Evolutionary conservation across 139 green algal genomes (phyloP).

Genomic region (Chlamydomonas sp.): DNA sequence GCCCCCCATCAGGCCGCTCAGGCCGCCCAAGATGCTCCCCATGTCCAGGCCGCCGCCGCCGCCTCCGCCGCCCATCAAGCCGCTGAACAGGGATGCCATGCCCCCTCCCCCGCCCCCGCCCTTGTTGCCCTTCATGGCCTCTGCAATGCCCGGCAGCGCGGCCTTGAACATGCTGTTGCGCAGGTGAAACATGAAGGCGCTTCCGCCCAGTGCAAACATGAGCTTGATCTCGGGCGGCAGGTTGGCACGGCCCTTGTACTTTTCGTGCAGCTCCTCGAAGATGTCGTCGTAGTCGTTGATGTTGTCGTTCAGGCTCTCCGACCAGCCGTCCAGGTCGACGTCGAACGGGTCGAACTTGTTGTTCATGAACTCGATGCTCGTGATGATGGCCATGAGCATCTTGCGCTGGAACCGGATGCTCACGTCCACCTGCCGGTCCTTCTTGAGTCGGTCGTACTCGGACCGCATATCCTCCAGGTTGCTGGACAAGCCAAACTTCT

Average conservation of each 20-base stretch:
- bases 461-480: constrained; percentile 14
- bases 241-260: constrained; percentile 5
- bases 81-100: no score
- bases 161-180: constrained; percentile 12
- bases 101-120: no score
- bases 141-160: neutral
- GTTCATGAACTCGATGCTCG: constrained; percentile 20
- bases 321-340: constrained; percentile 21
- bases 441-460: constrained; percentile 6
- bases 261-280: constrained; percentile 19
- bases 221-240: constrained; percentile 21
- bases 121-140: neutral
- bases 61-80: no score
- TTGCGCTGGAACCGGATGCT: constrained; percentile 10
- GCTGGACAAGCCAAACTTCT: constrained; percentile 7
- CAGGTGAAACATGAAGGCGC: constrained; percentile 18
- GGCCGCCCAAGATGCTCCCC: no score
- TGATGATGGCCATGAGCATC: neutral
- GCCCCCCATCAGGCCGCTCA: no score
- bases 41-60: no score
- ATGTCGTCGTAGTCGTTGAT: constrained; percentile 15
- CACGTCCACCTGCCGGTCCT: constrained; percentile 3
- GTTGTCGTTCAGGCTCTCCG: constrained; percentile 15
- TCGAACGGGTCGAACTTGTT: constrained; percentile 17
- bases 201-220: constrained; percentile 12